Evolutionary conservation across 139 green algal species (phyloP).

Genomic region (Chlorella ohadii): DNA sequence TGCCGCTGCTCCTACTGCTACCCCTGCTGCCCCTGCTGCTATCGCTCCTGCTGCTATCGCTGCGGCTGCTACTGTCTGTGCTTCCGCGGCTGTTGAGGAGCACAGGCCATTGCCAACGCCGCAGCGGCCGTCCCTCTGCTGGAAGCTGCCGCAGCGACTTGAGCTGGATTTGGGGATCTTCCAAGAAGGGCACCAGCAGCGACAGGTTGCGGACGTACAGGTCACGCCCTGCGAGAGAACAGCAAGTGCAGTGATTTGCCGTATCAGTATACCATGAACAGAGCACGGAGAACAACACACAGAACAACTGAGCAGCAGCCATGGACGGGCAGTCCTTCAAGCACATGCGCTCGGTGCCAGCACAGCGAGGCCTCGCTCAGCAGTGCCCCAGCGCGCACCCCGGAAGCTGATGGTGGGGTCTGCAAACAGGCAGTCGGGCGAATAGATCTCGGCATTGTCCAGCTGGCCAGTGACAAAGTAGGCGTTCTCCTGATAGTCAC

Average conservation of each 20-base stretch:
- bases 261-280: too few species aligned
- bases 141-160: constrained; percentile 30
- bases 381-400: constrained; percentile 13
- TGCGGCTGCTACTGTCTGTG: background rate
- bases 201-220: constrained; percentile 69
- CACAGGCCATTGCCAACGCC: background rate
- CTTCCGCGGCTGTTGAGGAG: too few species aligned
- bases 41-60: background rate
- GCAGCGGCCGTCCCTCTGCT: background rate
- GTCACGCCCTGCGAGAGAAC: constrained; percentile 57
- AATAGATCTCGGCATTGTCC: constrained; percentile 62
- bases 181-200: constrained; percentile 66
- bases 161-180: constrained; percentile 49
- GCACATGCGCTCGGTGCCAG: background rate
- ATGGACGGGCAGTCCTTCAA: too few species aligned
- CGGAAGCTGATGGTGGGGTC: constrained; percentile 71
- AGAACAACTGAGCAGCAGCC: too few species aligned
- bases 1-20: background rate
- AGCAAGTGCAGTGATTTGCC: too few species aligned
- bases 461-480: constrained; percentile 59
- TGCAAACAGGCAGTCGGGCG: constrained; percentile 62
- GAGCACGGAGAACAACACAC: too few species aligned
- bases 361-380: background rate
- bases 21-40: background rate
- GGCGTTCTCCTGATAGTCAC: constrained; percentile 8